Evolutionary conservation across 1,284 basidiomycete genomes (phyloP), one percentile per base, ranked within the genome.

Genomic region (Apiotrichum gracile): DNA sequence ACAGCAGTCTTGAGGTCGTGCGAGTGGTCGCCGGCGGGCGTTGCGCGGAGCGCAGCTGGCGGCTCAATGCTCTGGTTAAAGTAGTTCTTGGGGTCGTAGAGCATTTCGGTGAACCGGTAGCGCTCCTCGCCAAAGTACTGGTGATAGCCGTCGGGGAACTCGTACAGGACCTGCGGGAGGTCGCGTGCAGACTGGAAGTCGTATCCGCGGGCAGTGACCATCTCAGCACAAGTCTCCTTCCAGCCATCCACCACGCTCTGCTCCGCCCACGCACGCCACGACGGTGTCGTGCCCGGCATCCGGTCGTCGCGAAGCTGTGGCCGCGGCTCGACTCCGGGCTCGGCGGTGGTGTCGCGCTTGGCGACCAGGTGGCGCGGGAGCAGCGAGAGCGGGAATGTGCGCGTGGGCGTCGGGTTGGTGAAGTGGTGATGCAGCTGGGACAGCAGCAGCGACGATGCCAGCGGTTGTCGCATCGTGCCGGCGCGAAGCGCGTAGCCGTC

Each of bases 401-500:
- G 63, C 17, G 53, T 58, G 31, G 54, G 62, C 47, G 55, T 66
- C 40, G 60, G 64, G 46, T 37, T 49, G 46, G 55, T 62, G 51
- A 64, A 78, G 66, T 64, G 64, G 57, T 52, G 57, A 39, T 67
- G 66, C 22, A 76, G 65, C 61, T 77, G 75, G 29, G 69, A 68
- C 46, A 72, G 61, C 12, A 77, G 52, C 17, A 77, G 66, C 29
- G 65, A 55, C 19, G 68, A 68, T 2, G 67, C 70, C 31, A 75
- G 66, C 0, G 75, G 75, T 61, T 76, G 75, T 17, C 74, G 67
- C 68, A 69, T 75, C 9, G 74, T 76, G 12, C 75, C 75, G 81
- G 97, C 97, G 62, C 93, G 83, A 44, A 99, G 81, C 34, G 98
- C 94, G 67, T 98, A 99, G 0, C 96, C 96, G 67, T 99, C 96